Percentiles rank a stretch among this genome's conserved stretches.
Conservation (phyloP, 2,329 filamentous ascomycete species). For the Sclerotinia minor region DNA sequence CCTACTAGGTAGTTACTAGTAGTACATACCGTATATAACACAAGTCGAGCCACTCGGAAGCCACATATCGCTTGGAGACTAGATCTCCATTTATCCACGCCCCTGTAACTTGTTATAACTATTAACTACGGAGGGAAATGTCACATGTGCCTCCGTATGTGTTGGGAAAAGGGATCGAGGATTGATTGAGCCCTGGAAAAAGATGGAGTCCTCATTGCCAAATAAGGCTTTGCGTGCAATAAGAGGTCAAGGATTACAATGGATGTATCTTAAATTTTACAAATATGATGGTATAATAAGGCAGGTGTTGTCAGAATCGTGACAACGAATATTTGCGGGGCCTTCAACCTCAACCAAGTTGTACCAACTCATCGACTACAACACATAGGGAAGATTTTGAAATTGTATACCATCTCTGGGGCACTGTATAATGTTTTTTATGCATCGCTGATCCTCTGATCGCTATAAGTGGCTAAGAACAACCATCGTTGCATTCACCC, state of each 20-base stretch:
- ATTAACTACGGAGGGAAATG: too few relatives aligned
- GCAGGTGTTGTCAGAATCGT: slow-evolving; percentile 1
- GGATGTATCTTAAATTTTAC: background rate
- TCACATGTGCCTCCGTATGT: too few relatives aligned
- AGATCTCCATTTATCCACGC: background rate
- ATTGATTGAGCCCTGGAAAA: background rate
- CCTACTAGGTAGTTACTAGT: background rate
- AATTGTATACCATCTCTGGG: background rate
- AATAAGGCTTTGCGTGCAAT: background rate
- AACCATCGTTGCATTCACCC: background rate
- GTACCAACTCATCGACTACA: slow-evolving; percentile 9
- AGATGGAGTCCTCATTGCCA: background rate
- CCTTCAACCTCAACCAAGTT: background rate
- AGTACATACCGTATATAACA: too few relatives aligned
- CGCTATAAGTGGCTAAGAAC: background rate
- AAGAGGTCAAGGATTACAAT: slow-evolving; percentile 1
- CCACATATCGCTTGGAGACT: background rate
- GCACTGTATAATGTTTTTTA: background rate
- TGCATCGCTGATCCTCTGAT: too few relatives aligned
- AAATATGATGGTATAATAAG: background rate
- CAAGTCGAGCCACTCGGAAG: slow-evolving; percentile 16
- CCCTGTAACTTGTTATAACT: too few relatives aligned
- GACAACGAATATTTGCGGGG: slow-evolving; percentile 14
- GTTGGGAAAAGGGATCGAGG: background rate
- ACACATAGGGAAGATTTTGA: background rate